Conservation (phyloP, 805 yeast genomes). For the Helenozyma baotianmanensis region DNA sequence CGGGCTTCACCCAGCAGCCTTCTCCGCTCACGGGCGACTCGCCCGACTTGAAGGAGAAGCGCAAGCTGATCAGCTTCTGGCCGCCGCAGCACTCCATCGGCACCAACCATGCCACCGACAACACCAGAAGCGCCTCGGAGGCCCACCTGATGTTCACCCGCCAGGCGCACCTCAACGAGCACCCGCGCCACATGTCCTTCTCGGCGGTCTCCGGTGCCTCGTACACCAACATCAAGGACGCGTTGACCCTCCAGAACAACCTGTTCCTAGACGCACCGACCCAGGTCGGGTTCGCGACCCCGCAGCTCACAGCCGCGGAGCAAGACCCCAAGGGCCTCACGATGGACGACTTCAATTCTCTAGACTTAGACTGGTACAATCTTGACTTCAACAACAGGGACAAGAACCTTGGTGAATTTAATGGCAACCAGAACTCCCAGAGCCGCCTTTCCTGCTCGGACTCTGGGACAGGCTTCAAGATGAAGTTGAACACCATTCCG, state of each 20-base stretch:
- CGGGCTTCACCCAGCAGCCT: slow-evolving; percentile 19
- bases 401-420: not conserved
- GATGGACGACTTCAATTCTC: slow-evolving; percentile 29
- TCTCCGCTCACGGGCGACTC: slow-evolving; percentile 21
- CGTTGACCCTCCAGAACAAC: slow-evolving; percentile 28
- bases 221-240: slow-evolving; percentile 51
- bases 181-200: slow-evolving; percentile 51
- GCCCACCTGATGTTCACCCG: too few species aligned
- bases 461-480: slow-evolving; percentile 5
- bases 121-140: not conserved
- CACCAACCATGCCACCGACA: not conserved
- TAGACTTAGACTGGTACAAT: slow-evolving; percentile 24
- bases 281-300: slow-evolving; percentile 79
- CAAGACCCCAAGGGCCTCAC: slow-evolving; percentile 26
- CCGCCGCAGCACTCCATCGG: not conserved
- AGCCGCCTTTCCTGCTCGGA: not conserved
- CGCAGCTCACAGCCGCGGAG: slow-evolving; percentile 58
- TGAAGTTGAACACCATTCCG: slow-evolving; percentile 13
- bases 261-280: slow-evolving; percentile 49
- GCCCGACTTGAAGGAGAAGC: slow-evolving; percentile 13
- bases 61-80: not conserved
- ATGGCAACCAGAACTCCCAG: not conserved
- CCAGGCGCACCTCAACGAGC: not conserved
- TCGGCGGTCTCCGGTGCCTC: slow-evolving; percentile 60
- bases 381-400: slow-evolving; percentile 5